Evolutionary conservation across 352 stramenopile species (phyloP), one percentile per base, ranked within the genome.

Genomic region (Poterioochromonas sp.): DNA sequence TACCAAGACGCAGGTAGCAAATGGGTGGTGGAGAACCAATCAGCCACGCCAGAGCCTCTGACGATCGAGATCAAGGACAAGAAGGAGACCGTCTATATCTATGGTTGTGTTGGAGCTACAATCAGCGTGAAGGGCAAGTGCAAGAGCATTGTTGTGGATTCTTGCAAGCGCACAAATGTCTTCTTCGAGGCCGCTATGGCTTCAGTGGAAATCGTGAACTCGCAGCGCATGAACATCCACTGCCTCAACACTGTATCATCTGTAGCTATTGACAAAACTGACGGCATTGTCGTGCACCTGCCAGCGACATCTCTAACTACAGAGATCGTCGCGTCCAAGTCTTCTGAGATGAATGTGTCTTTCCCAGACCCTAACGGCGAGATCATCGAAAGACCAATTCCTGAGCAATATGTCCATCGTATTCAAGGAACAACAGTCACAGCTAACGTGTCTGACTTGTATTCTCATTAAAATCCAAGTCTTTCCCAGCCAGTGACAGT

Each of bases 251-350:
- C 86, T 11, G 95, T 97, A 79, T 93, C 94, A 29, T 95, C 90
- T 39, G 93, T 98, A 77, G 91, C 92, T 2, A 97, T 99, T 85
- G 95, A 99, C 88, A 99, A 99, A 88, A 98, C 94, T 43, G 93
- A 98, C 84, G 94, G 94, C 77, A 95, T 93, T 79, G 86, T 97
- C 53, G 88, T 97, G 68, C 97, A 97, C 85, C 86, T 99, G 74
- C 95, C 90, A 83, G 91, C 93, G 85, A 90, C 96, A 79, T 90
- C 87, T 37, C 85, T 93, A 41, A 83, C 89, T 65, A 88, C 86
- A 15, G 86, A 83, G 15, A 90, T 99, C 78, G 90, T 95, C 15
- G 97, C 94, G 49, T 97, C 90, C 77, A 98, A 98, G 88, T 96
- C 47, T 35, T 80, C 79, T 40, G 81, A 80, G 81, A 94, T 97